Evolutionary conservation across 1,139 yeast species (phyloP).

Genomic region (Blastobotrys arbuscula): DNA sequence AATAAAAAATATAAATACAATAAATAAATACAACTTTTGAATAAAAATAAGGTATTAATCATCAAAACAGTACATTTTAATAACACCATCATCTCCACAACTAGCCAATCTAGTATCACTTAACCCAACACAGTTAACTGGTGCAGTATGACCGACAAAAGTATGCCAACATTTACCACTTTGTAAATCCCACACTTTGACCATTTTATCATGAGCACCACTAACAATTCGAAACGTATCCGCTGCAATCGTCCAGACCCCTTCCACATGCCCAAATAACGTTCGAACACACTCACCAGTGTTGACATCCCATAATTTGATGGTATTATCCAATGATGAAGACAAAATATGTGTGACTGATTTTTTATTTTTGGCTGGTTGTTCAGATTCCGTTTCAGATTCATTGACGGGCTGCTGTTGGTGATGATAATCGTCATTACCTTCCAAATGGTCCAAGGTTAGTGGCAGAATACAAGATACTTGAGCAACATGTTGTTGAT

Average conservation of each 20-base stretch:
- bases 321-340: constrained; percentile 87
- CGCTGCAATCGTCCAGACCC: constrained; percentile 94
- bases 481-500: constrained; percentile 52
- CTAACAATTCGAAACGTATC: constrained; percentile 91
- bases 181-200: constrained; percentile 94
- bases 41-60: constrained; percentile 10
- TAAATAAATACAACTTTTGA: not conserved
- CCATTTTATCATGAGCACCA: constrained; percentile 87
- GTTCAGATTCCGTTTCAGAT: constrained; percentile 22
- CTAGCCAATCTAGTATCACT: constrained; percentile 88
- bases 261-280: constrained; percentile 95
- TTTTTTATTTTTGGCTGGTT: constrained; percentile 17
- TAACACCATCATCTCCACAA: constrained; percentile 83
- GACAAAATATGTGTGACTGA: constrained; percentile 64
- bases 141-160: constrained; percentile 65
- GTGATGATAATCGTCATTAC: constrained; percentile 30
- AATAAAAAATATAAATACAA: too few species aligned
- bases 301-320: constrained; percentile 84
- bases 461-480: constrained; percentile 87
- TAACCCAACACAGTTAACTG: constrained; percentile 82
- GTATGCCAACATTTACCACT: constrained; percentile 92
- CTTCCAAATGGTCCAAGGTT: constrained; percentile 44
- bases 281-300: constrained; percentile 88
- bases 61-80: constrained; percentile 74
- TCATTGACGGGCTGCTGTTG: constrained; percentile 13